A percentile compares a stretch with the other conserved stretches of the same genome.
These are phyloP conservation scores for Penicillium fuscoglaucum DNA, from an alignment of 2,329 filamentous ascomycete species.

Conservation along the genomic window DNA sequence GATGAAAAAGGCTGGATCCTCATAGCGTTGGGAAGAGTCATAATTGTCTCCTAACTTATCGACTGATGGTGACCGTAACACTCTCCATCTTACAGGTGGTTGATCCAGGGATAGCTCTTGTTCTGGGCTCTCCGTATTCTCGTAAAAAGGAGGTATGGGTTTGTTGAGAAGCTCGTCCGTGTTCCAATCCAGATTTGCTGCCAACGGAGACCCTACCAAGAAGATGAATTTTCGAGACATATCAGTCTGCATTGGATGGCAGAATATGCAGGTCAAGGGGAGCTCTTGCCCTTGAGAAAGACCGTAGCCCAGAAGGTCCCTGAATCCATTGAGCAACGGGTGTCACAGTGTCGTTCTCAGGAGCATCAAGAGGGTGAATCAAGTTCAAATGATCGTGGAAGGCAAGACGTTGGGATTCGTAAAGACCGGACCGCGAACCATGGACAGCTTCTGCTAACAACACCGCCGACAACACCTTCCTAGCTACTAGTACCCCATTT, in stretches of 20 bases:
- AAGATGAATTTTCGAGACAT: constrained; percentile 47
- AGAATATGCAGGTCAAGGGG: not conserved
- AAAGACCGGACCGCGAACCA: not conserved
- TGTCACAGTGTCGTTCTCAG: not conserved
- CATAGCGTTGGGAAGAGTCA: constrained; percentile 14
- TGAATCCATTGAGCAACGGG: not conserved
- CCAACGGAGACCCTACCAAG: constrained; percentile 63
- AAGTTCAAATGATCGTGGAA: not conserved
- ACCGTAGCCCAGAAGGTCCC: not conserved
- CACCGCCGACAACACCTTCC: not conserved
- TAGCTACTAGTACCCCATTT: not conserved
- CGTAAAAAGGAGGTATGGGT: constrained; percentile 42
- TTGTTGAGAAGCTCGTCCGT: constrained; percentile 51
- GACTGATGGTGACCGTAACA: constrained; percentile 25
- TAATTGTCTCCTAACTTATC: constrained; percentile 10
- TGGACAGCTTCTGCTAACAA: not conserved
- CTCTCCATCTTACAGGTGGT: constrained; percentile 32
- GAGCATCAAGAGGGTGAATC: not conserved
- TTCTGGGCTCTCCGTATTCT: constrained; percentile 7
- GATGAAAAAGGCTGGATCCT: constrained; percentile 33
- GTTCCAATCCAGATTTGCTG: constrained; percentile 56
- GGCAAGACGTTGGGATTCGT: not conserved
- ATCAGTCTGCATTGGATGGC: not conserved
- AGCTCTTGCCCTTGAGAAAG: not conserved
- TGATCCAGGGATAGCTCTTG: constrained; percentile 12